Percentiles rank a stretch among this genome's conserved stretches.
phyloP scores from a whole-genome alignment of 2,329 filamentous ascomycete species.

The Colletotrichum brevisporum region DNA sequence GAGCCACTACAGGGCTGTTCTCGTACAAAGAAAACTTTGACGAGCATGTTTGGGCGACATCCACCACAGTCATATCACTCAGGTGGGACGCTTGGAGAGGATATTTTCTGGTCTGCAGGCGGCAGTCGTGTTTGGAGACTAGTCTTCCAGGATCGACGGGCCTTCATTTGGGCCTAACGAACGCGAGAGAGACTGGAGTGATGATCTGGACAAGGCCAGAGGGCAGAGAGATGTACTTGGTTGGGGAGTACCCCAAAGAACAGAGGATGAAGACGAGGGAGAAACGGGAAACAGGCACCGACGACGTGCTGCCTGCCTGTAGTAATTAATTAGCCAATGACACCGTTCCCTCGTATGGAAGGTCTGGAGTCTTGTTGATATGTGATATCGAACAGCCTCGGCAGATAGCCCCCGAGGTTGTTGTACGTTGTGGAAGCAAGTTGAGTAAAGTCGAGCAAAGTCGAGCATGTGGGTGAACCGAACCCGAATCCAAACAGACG shows the following conservation, averaged over 20 bases:
- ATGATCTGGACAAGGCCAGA: neutral
- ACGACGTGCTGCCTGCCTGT: conserved; percentile 3
- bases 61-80: neutral
- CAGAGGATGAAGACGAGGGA: neutral
- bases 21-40: neutral
- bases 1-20: neutral
- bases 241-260: too few species aligned
- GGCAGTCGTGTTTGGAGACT: neutral
- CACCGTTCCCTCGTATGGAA: conserved; percentile 7
- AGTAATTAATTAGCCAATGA: conserved; percentile 31
- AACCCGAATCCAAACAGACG: too few species aligned
- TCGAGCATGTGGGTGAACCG: too few species aligned
- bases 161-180: neutral
- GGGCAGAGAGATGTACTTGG: neutral
- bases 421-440: too few species aligned
- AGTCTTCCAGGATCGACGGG: neutral
- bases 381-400: too few species aligned
- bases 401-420: too few species aligned
- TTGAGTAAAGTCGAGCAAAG: too few species aligned
- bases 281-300: neutral
- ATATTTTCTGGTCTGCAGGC: neutral
- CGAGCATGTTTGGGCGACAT: neutral
- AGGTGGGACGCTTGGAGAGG: neutral
- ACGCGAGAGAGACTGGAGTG: neutral
- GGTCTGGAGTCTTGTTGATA: neutral